phyloP scores from a whole-genome alignment of 2,329 filamentous ascomycete species.

The Exserohilum turcica region DNA sequence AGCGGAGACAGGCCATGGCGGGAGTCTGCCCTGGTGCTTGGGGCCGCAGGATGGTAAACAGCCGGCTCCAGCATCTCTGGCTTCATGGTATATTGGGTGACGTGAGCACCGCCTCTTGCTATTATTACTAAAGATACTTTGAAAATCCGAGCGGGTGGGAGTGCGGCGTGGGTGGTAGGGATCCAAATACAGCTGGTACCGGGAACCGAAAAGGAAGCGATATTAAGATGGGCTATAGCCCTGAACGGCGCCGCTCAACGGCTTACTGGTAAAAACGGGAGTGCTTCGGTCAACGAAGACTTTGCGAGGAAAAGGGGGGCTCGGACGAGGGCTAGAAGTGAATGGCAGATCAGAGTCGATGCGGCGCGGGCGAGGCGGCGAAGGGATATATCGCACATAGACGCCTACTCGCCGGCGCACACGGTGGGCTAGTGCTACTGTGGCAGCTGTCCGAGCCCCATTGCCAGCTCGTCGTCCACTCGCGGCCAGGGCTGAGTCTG shows the following conservation, averaged over 20 bases:
- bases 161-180: slow-evolving; percentile 21
- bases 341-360: slow-evolving; percentile 36
- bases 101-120: slow-evolving; percentile 45
- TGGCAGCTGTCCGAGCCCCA: slow-evolving; percentile 37
- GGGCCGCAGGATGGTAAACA: slow-evolving; percentile 51
- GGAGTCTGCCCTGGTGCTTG: slow-evolving; percentile 33
- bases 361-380: slow-evolving; percentile 34
- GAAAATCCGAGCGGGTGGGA: slow-evolving; percentile 34
- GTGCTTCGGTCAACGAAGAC: slow-evolving; percentile 55
- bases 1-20: slow-evolving; percentile 54
- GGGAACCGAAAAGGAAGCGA: slow-evolving; percentile 29
- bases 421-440: slow-evolving; percentile 29
- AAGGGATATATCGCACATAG: slow-evolving; percentile 45
- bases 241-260: slow-evolving; percentile 51
- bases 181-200: slow-evolving; percentile 29
- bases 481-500: slow-evolving; percentile 25
- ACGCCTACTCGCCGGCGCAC: slow-evolving; percentile 33
- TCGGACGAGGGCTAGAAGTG: slow-evolving; percentile 42
- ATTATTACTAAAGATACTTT: slow-evolving; percentile 44
- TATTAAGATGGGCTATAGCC: slow-evolving; percentile 47
- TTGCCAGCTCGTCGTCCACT: slow-evolving; percentile 40
- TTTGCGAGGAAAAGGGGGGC: slow-evolving; percentile 28
- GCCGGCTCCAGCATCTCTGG: slow-evolving; percentile 54
- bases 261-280: slow-evolving; percentile 44
- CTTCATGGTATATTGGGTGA: slow-evolving; percentile 52